Evolutionary conservation across 2,329 filamentous ascomycete species (phyloP).

Genomic region (Scedosporium boydii): DNA sequence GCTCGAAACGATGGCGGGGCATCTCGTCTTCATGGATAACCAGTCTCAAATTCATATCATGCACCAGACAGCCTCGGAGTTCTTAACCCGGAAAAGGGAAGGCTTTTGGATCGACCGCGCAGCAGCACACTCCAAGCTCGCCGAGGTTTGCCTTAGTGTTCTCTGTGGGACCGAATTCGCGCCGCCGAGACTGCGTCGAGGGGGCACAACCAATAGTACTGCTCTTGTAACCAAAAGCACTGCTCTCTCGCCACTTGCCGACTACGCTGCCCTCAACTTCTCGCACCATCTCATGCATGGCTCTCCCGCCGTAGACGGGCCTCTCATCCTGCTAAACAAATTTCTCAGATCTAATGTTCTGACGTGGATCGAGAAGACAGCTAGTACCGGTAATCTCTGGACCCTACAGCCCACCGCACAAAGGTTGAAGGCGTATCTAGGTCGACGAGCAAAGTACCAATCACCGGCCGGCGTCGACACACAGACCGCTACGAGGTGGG

Average conservation of each 20-base stretch:
- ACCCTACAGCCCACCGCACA: background rate
- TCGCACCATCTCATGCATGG: constrained; percentile 1
- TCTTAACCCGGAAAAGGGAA: background rate
- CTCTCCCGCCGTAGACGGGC: background rate
- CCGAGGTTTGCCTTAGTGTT: background rate
- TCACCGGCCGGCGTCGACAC: background rate
- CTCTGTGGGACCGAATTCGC: background rate
- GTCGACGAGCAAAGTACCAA: background rate
- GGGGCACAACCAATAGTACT: too few relatives aligned
- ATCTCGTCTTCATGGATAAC: background rate
- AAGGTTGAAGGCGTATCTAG: background rate
- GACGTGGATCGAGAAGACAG: background rate
- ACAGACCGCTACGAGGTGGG: background rate
- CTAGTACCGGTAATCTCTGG: background rate
- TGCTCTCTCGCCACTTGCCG: background rate
- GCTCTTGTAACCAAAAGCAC: too few relatives aligned
- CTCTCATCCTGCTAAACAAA: background rate
- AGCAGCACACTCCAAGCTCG: background rate
- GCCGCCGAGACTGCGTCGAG: background rate
- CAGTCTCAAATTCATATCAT: background rate
- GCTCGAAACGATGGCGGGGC: background rate
- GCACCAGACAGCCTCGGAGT: background rate
- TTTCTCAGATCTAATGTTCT: background rate
- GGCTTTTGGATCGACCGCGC: background rate
- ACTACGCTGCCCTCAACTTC: constrained; percentile 1